A percentile compares a stretch with the other conserved stretches of the same genome.
These are phyloP conservation scores for Candida khao-thaluensis DNA, from an alignment of 805 yeast genomes.

Conservation along the genomic window DNA sequence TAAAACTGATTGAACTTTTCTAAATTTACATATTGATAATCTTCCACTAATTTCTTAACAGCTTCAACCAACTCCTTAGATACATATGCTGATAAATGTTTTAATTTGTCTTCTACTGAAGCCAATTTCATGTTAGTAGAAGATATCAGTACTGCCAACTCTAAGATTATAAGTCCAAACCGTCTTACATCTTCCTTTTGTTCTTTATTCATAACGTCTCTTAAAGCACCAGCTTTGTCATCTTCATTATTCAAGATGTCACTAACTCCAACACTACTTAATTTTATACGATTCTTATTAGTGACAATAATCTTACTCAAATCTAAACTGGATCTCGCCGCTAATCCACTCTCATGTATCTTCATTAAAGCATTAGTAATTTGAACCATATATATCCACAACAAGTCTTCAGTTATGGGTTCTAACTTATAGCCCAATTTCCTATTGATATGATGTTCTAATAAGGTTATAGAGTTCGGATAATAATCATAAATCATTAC, in stretches of 20 bases:
- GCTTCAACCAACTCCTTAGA: constrained; percentile 48
- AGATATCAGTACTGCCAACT: constrained; percentile 45
- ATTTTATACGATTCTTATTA: constrained; percentile 64
- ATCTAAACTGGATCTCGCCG: constrained; percentile 59
- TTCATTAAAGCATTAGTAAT: constrained; percentile 65
- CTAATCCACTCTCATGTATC: constrained; percentile 63
- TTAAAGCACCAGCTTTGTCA: constrained; percentile 11
- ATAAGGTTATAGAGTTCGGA: constrained; percentile 71
- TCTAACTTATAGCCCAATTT: constrained; percentile 41
- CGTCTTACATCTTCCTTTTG: constrained; percentile 56
- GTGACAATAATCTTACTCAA: constrained; percentile 73
- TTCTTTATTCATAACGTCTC: constrained; percentile 19
- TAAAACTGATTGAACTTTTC: constrained; percentile 22
- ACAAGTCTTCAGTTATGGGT: constrained; percentile 57
- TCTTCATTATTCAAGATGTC: constrained; percentile 57
- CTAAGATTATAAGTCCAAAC: constrained; percentile 61
- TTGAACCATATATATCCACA: constrained; percentile 81
- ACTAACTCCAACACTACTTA: constrained; percentile 67
- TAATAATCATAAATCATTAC: constrained; percentile 80
- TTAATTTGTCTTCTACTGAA: constrained; percentile 15
- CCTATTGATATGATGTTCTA: constrained; percentile 62
- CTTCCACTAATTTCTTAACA: constrained; percentile 30
- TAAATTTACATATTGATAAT: constrained; percentile 24
- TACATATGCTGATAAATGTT: constrained; percentile 22
- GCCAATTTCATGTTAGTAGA: constrained; percentile 18